phyloP scores from a whole-genome alignment of 2,329 filamentous ascomycete species.

The Venturia aucupariae region DNA sequence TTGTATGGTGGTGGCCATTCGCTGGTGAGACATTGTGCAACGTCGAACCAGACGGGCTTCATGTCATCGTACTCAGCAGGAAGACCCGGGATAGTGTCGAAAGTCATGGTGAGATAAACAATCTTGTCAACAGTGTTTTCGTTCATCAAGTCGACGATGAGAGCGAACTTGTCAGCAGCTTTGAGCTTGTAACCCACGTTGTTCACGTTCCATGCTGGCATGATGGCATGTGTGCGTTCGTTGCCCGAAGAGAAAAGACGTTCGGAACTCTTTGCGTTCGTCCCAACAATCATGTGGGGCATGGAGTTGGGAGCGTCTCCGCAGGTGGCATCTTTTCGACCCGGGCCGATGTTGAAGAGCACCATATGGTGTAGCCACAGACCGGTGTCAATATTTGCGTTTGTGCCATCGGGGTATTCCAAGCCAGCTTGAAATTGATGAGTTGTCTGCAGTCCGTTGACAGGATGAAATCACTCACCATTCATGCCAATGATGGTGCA shows the following conservation, averaged over 20 bases:
- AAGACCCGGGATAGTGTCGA: slow-evolving; percentile 10
- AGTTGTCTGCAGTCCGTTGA: not conserved
- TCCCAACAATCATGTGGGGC: slow-evolving; percentile 13
- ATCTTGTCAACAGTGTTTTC: slow-evolving; percentile 10
- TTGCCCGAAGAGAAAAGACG: slow-evolving; percentile 13
- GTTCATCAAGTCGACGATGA: slow-evolving; percentile 16
- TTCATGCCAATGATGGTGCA: slow-evolving; percentile 12
- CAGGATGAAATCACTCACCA: not conserved
- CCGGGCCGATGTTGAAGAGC: slow-evolving; percentile 10
- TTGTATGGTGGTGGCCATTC: slow-evolving; percentile 9
- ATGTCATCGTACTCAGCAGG: slow-evolving; percentile 13
- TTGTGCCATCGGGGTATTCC: slow-evolving; percentile 12
- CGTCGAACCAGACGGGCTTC: slow-evolving; percentile 15
- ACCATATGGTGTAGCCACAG: slow-evolving; percentile 7
- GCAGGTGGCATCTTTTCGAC: slow-evolving; percentile 14
- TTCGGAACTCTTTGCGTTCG: not conserved
- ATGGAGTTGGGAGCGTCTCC: not conserved
- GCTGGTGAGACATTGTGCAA: slow-evolving; percentile 11
- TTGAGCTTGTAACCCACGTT: slow-evolving; percentile 10
- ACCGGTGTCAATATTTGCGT: slow-evolving; percentile 5
- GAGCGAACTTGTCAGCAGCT: slow-evolving; percentile 11
- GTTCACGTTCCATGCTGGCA: slow-evolving; percentile 10
- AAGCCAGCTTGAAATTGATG: slow-evolving; percentile 6
- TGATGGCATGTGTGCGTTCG: slow-evolving; percentile 11
- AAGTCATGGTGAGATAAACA: slow-evolving; percentile 14